phyloP scores from a whole-genome alignment of 257 asterid species.

The Capsicum baccatum region DNA sequence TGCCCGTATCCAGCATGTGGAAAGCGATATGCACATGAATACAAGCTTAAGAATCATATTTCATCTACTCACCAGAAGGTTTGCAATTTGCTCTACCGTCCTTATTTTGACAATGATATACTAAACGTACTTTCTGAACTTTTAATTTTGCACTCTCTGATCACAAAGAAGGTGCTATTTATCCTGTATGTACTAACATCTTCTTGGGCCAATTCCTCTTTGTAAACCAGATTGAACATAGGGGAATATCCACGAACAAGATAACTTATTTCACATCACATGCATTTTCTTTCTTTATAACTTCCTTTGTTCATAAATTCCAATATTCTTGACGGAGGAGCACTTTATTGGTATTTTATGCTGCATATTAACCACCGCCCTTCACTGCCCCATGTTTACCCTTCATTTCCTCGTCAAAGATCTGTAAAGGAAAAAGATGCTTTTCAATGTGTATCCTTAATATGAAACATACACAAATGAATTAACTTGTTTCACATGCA shows the following conservation, averaged over 20 bases:
- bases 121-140: background rate
- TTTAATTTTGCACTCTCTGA: conserved; percentile 25
- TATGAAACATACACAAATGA: no score
- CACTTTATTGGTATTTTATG: background rate
- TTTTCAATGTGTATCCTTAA: background rate
- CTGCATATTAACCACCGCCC: background rate
- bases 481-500: background rate
- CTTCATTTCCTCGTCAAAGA: background rate
- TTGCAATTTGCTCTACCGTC: conserved; percentile 17
- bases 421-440: background rate
- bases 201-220: background rate
- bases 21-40: conserved; percentile 96
- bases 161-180: conserved; percentile 12
- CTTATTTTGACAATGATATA: conserved; percentile 8
- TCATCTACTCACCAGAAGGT: conserved; percentile 90
- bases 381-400: background rate
- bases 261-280: background rate
- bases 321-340: background rate
- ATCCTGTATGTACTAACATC: background rate
- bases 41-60: conserved; percentile 93
- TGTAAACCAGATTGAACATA: background rate
- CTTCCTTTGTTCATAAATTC: conserved; percentile 34
- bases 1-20: conserved; percentile 98
- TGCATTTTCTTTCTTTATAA: background rate
- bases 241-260: background rate